These are phyloP conservation scores for Aspergillus felis DNA, from an alignment of 2,329 filamentous ascomycete species.

Conservation along the genomic window DNA sequence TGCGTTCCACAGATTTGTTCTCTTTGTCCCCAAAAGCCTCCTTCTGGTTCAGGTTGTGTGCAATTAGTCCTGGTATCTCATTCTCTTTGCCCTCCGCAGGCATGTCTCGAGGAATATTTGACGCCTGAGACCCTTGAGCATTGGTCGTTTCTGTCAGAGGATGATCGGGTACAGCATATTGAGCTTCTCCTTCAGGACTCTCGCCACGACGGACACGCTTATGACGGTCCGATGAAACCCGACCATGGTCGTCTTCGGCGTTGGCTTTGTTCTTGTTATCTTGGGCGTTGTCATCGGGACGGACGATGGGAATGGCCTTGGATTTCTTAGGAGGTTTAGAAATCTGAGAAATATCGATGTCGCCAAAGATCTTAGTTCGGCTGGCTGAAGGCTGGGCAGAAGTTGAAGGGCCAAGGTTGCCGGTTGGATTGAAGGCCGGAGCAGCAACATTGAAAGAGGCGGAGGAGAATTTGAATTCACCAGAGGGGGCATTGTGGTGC, in stretches of 20 bases:
- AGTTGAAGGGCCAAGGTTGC: conserved; percentile 23
- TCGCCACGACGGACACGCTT: conserved; percentile 69
- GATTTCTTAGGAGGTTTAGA: conserved; percentile 66
- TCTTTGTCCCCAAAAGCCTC: conserved; percentile 42
- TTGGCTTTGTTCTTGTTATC: conserved; percentile 34
- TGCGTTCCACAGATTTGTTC: conserved; percentile 24
- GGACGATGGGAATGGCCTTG: conserved; percentile 79
- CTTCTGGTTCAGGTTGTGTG: conserved; percentile 24
- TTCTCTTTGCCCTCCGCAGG: conserved; percentile 37
- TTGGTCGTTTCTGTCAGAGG: conserved; percentile 33
- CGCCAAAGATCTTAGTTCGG: conserved; percentile 59
- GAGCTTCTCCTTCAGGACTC: conserved; percentile 68
- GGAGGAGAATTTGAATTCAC: conserved; percentile 62
- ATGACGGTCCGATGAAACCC: conserved; percentile 63
- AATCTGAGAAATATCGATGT: conserved; percentile 61
- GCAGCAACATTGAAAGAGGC: conserved; percentile 72
- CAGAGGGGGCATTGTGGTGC: conserved; percentile 17
- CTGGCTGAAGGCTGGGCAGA: conserved; percentile 17
- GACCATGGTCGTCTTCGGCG: conserved; percentile 55
- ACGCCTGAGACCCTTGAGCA: conserved; percentile 19
- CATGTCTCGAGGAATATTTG: conserved; percentile 18
- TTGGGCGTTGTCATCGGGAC: conserved; percentile 54
- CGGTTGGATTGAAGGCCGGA: conserved; percentile 66
- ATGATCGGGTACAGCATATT: conserved; percentile 59
- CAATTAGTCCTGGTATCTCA: conserved; percentile 37